Base-by-base conservation (phyloP, 1,139 yeast genomes). In the Blastobotrys ciferrii region DNA sequence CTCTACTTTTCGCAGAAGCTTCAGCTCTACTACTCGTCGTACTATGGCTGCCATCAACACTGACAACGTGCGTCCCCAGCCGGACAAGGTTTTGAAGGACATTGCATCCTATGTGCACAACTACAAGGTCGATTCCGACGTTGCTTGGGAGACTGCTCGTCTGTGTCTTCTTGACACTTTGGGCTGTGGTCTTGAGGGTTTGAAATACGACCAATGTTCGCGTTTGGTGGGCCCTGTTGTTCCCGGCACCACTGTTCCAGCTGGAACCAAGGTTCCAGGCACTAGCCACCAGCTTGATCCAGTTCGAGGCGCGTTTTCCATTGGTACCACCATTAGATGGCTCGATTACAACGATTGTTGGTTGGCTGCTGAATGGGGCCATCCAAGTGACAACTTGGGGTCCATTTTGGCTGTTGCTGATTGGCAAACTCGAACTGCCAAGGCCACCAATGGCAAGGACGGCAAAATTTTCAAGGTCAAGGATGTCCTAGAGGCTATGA, bases 311-410 rank as follows among this genome's bases (percentile, higher is more conserved):
- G 82, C 83, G 20, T 78, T 78, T 63, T 68, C 78, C 43, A 75
- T 77, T 52, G 82, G 83, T 9, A 75, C 82, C 17, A 64, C 74
- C 53, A 76, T 78, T 55, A 70, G 84, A 52, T 78, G 83, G 83
- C 66, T 78, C 51, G 84, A 78, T 55, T 78, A 72, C 66, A 78
- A 78, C 55, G 83, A 78, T 62, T 78, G 82, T 63, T 79, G 82
- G 83, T 64, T 79, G 39, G 84, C 84, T 46, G 82, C 82, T 28
- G 84, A 78, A 61, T 78, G 84, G 83, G 84, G 84, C 4, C 83
- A 78, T 61, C 83, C 83, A 23, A 75, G 81, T 17, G 84, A 78
- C 60, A 78, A 78, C 61, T 57, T 78, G 51, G 83, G 82, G 44
- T 81, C 81, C 44, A 78, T 78, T 50, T 63, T 78, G 20, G 80